Evolutionary conservation across 139 green algal species (phyloP), one percentile per base, ranked within the genome.

Genomic region (Helicosporidium sp.): DNA sequence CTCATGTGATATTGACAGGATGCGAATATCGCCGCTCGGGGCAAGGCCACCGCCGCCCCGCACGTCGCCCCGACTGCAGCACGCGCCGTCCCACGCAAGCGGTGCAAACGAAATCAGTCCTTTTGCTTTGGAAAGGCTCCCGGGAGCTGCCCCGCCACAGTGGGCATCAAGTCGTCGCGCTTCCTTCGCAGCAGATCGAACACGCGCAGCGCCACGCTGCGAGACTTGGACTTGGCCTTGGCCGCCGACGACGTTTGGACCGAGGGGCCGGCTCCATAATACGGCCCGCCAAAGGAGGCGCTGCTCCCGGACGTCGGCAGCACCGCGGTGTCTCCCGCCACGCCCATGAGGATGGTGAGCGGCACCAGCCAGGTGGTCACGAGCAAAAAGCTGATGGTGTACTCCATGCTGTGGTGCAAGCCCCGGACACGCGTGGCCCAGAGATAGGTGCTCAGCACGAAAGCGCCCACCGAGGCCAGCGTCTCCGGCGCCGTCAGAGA

Each of bases 321-420:
- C 27, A 60, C 52, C 27, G 51, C 43, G 33, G 72, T 42, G 19
- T 72, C 64, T 6, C 62, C 65, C 22, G 60, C 54, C 55, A 73
- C 43, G 16, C 44, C 43, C 28, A 73, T 51, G 35, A 70, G 66
- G 31, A 72, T 50, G 16, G 36, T 40, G 31, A 73, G 64, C 19
- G 65, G 65, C 25, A 68, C 57, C 26, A 67, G 27, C 55, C 56
- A 62, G 3, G 55, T 67, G 20, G 61, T 73, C 4, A 66, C 20
- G 26, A 73, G 49, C 51, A 72, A 27, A 34, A 73, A 73, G 23
- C 55, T 57, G 24, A 51, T 50, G 34, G 72, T 72, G 48, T 73
- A 73, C 29, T 73, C 65, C 22, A 60, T 23, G 8, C 50, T 57
- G 25, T 73, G 46, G 6, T 33, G 31, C 1, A 56, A 5, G n/a